These are phyloP conservation scores for Castanea crenata DNA, from an alignment of 306 rosid genomes.

Conservation along the genomic window DNA sequence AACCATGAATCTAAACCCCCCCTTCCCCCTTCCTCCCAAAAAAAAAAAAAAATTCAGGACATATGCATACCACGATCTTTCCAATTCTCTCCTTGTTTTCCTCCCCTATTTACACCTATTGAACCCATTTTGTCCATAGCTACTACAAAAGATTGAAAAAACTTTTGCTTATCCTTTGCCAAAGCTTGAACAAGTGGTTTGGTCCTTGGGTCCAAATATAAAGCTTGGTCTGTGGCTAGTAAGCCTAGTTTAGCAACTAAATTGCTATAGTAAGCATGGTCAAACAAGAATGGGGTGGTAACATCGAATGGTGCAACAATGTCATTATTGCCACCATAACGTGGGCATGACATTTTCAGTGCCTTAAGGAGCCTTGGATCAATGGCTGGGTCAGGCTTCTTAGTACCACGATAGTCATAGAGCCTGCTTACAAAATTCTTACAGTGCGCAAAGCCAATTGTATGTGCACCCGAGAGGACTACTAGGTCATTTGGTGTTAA, in stretches of 20 bases:
- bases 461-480: conserved; percentile 89
- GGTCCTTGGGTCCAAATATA: conserved; percentile 63
- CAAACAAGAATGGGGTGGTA: conserved; percentile 76
- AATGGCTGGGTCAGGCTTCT: conserved; percentile 64
- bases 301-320: conserved; percentile 84
- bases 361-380: conserved; percentile 57
- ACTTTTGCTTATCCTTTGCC: conserved; percentile 66
- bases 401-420: conserved; percentile 51
- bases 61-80: conserved; percentile 53
- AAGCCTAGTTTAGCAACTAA: conserved; percentile 63
- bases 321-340: conserved; percentile 58
- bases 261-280: conserved; percentile 80
- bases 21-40: rapidly evolving
- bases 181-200: conserved; percentile 48
- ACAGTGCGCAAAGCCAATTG: conserved; percentile 87
- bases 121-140: conserved; percentile 89
- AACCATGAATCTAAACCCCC: too few species aligned
- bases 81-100: conserved; percentile 71
- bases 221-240: conserved; percentile 76
- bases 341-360: conserved; percentile 77
- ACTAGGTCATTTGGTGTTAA: conserved; percentile 61
- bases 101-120: conserved; percentile 62
- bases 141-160: conserved; percentile 66
- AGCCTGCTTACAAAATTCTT: conserved; percentile 56
- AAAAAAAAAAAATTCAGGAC: not conserved